Percentiles rank a stretch among this genome's conserved stretches.
phyloP scores from a whole-genome alignment of 2,329 filamentous ascomycete species.

The Cyphellophora europaea region DNA sequence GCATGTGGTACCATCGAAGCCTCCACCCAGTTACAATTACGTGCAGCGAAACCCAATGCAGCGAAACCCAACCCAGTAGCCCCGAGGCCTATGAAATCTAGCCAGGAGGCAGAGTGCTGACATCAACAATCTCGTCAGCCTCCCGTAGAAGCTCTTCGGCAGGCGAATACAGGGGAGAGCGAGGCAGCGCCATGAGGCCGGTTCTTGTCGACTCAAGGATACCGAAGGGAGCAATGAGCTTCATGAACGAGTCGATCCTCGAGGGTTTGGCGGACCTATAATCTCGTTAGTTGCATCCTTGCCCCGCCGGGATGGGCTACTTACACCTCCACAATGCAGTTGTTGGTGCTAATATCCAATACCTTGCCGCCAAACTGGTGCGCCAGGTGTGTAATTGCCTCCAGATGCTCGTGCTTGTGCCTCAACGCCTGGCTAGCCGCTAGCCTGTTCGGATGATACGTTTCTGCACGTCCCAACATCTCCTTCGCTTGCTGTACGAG shows the following conservation, averaged over 20 bases:
- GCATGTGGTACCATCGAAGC: too few species aligned
- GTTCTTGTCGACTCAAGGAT: constrained; percentile 94
- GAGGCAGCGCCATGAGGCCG: constrained; percentile 91
- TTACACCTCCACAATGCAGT: constrained; percentile 96
- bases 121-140: constrained; percentile 88
- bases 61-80: too few species aligned
- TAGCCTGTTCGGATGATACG: constrained; percentile 86
- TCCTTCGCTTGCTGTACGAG: constrained; percentile 16
- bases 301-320: constrained; percentile 26
- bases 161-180: constrained; percentile 73
- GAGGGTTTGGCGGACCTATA: constrained; percentile 77
- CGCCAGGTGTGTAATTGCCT: constrained; percentile 89
- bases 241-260: constrained; percentile 95
- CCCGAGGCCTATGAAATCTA: too few species aligned
- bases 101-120: constrained; percentile 85
- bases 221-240: constrained; percentile 86
- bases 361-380: constrained; percentile 98
- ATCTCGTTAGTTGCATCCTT: constrained; percentile 7
- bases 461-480: constrained; percentile 28
- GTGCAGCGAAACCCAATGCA: too few species aligned
- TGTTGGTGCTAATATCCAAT: constrained; percentile 93
- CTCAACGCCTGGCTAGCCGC: constrained; percentile 80
- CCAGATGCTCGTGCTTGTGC: constrained; percentile 95
- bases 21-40: too few species aligned
- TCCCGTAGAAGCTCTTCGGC: constrained; percentile 73